Conservation (phyloP, 129 eudicot genomes). For the Helianthus tuberosus region DNA sequence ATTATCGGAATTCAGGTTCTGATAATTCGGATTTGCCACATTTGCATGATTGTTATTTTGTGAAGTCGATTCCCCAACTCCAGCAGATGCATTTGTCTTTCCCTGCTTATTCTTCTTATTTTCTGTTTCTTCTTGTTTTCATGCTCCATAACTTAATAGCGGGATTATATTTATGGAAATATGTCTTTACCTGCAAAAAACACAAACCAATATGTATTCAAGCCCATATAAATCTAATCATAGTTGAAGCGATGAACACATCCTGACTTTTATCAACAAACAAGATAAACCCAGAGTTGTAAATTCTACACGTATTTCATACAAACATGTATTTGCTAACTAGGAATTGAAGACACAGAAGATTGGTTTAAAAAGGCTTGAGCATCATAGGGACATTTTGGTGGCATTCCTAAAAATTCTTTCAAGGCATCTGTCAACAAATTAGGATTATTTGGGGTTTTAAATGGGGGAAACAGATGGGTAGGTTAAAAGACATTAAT, state of each 20-base stretch:
- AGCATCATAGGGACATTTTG: no score
- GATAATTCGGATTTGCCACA: slow-evolving; percentile 27
- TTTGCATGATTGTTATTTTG: slow-evolving; percentile 33
- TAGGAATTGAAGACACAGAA: background rate
- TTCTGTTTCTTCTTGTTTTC: slow-evolving; percentile 69
- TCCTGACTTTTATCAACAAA: background rate
- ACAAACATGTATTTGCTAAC: slow-evolving; percentile 3
- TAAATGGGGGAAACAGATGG: no score
- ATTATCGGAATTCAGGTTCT: slow-evolving; percentile 30
- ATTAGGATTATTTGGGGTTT: no score
- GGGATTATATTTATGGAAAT: slow-evolving; percentile 1
- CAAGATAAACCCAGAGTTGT: background rate
- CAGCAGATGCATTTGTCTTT: slow-evolving; percentile 35
- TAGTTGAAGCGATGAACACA: background rate
- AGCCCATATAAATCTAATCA: slow-evolving; percentile 18
- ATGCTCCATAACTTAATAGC: slow-evolving; percentile 53
- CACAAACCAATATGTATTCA: slow-evolving; percentile 8
- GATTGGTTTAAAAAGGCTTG: no score
- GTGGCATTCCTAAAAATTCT: no score
- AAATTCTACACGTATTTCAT: slow-evolving; percentile 11
- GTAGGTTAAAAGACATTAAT: no score
- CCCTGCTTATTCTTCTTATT: slow-evolving; percentile 80
- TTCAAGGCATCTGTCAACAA: no score
- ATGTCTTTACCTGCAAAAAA: slow-evolving; percentile 32
- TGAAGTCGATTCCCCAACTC: slow-evolving; percentile 40